Evolutionary conservation across 441 rosid species (phyloP).

Genomic region (Theobroma grandiflorum): DNA sequence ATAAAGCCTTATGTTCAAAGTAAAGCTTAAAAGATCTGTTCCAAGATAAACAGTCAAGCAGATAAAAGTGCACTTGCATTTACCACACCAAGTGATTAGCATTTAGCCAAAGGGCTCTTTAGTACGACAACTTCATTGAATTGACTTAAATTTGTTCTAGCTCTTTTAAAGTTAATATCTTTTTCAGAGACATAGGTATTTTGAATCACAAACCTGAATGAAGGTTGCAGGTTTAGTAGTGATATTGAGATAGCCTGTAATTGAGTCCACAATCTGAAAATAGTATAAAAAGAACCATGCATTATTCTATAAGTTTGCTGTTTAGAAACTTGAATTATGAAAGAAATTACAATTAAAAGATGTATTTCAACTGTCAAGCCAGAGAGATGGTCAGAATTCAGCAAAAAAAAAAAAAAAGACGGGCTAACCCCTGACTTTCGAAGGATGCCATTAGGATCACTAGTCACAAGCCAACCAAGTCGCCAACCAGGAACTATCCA

Average conservation of each 20-base stretch:
- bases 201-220: constrained; percentile 57
- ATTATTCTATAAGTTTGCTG: not conserved
- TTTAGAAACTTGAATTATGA: not conserved
- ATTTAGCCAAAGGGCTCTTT: not conserved
- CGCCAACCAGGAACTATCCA: constrained; percentile 76
- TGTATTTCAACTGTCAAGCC: not conserved
- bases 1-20: not conserved
- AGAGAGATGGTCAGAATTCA: not conserved
- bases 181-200: constrained; percentile 4
- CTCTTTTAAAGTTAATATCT: not conserved
- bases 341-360: not conserved
- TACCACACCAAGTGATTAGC: not conserved
- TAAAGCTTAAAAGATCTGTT: not conserved
- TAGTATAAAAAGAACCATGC: not conserved
- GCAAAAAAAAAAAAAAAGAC: not conserved
- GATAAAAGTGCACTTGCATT: not conserved
- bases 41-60: not conserved
- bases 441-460: constrained; percentile 51
- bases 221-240: constrained; percentile 64
- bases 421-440: constrained; percentile 45
- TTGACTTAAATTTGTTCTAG: not conserved
- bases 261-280: constrained; percentile 51
- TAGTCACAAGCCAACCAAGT: constrained; percentile 61
- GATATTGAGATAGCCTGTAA: constrained; percentile 47
- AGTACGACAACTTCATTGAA: not conserved